phyloP scores from a whole-genome alignment of 2,329 filamentous ascomycete genomes.

The Podosphaera aphanis region DNA sequence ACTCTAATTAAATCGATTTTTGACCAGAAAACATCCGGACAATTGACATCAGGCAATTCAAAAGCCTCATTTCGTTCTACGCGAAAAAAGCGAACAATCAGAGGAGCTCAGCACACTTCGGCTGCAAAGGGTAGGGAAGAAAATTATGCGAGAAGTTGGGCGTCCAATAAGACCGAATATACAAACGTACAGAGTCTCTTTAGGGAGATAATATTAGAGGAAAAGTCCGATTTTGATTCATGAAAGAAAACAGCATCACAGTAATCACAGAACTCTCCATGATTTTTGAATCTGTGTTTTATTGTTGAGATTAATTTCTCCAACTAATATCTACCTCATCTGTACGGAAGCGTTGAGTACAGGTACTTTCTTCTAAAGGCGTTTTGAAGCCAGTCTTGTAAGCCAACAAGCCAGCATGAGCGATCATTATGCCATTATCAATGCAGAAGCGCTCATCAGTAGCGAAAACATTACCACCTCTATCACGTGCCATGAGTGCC shows the following conservation, averaged over 20 bases:
- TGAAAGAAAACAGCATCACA: background rate
- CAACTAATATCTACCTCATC: constrained; percentile 63
- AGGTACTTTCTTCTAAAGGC: constrained; percentile 56
- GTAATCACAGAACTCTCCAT: background rate
- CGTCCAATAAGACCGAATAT: constrained; percentile 7
- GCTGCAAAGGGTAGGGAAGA: constrained; percentile 4
- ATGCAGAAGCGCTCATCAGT: constrained; percentile 97
- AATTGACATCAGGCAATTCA: constrained; percentile 7
- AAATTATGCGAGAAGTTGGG: constrained; percentile 3
- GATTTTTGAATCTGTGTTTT: background rate
- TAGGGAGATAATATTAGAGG: constrained; percentile 46
- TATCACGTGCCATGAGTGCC: constrained; percentile 75
- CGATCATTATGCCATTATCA: constrained; percentile 99
- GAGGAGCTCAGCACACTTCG: constrained; percentile 9
- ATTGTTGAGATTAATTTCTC: constrained; percentile 29
- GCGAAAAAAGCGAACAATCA: constrained; percentile 9
- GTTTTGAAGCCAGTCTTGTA: constrained; percentile 64
- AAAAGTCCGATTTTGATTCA: constrained; percentile 21
- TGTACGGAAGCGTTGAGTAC: constrained; percentile 62
- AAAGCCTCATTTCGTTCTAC: constrained; percentile 9
- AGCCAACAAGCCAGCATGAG: constrained; percentile 74
- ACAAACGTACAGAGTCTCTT: constrained; percentile 24
- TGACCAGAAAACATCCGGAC: constrained; percentile 17
- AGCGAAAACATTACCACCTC: constrained; percentile 75
- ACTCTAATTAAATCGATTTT: constrained; percentile 28